Evolutionary conservation across 2,329 filamentous ascomycete genomes (phyloP).

Genomic region (Trematosphaeria pertusa): DNA sequence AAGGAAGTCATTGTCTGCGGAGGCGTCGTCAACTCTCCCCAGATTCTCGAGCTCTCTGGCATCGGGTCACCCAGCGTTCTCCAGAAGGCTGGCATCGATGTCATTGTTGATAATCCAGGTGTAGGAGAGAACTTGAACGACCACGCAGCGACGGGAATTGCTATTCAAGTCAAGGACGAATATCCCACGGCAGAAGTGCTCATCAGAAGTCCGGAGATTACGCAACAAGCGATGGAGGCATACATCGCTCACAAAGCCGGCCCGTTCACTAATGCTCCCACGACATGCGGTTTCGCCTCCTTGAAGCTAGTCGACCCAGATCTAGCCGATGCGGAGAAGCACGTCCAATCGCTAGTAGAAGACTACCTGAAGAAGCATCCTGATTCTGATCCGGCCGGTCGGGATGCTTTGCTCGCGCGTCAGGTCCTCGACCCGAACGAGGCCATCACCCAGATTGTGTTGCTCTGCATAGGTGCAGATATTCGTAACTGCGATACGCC

Average conservation of each 20-base stretch:
- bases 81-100: slow-evolving; percentile 31
- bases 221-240: slow-evolving; percentile 35
- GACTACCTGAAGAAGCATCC: slow-evolving; percentile 26
- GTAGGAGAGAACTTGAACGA: slow-evolving; percentile 49
- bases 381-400: slow-evolving; percentile 29
- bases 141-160: slow-evolving; percentile 32
- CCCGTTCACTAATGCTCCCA: slow-evolving; percentile 32
- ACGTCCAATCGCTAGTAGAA: slow-evolving; percentile 27
- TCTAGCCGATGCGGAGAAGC: slow-evolving; percentile 24
- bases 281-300: slow-evolving; percentile 33
- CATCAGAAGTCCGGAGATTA: slow-evolving; percentile 25
- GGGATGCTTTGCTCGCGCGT: slow-evolving; percentile 26
- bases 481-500: slow-evolving; percentile 8
- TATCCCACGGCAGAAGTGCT: slow-evolving; percentile 35
- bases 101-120: slow-evolving; percentile 34
- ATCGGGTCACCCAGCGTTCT: slow-evolving; percentile 36
- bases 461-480: slow-evolving; percentile 24
- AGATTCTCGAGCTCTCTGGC: slow-evolving; percentile 43
- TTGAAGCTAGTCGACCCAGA: slow-evolving; percentile 27
- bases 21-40: slow-evolving; percentile 36
- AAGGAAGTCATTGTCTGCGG: slow-evolving; percentile 40
- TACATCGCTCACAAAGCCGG: slow-evolving; percentile 37
- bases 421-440: slow-evolving; percentile 35
- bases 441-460: slow-evolving; percentile 30
- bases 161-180: slow-evolving; percentile 32